Evolutionary conservation across 1,284 basidiomycete species (phyloP), one percentile per base, ranked within the genome.

Genomic region (Anthracocystis walkeri): DNA sequence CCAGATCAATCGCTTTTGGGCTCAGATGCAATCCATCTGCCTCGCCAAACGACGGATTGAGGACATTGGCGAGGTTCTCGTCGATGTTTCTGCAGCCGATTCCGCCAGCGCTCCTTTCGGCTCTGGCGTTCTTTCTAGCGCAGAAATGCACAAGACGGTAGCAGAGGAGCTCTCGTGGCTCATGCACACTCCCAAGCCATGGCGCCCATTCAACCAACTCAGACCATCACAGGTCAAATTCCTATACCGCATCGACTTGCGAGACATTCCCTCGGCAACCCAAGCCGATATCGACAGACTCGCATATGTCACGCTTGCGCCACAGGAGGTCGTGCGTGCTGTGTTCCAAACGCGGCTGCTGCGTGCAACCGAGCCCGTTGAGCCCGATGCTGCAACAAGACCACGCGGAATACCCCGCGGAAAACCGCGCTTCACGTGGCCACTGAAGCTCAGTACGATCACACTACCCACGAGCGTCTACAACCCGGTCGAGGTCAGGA

Each of bases 221-320:
- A 52, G 74, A 23, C 65, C 68, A 6, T 58, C 68, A 16, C 74
- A 76, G 65, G 7, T 31, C 25, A 71, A 61, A 35, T 76, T 68
- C 16, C 53, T 76, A 14, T 46, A 31, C 21, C 68, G 74, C 23
- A 57, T 76, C 44, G 58, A 54, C 27, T 8, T 58, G 41, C 58
- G 44, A 23, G 63, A 71, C 23, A 55, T 65, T 20, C 50, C 62
- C 0, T 16, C 54, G 6, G 50, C 58, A 6, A 54, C 62, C 3
- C 54, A 57, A 27, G 55, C 44, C 16, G 62, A 65, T 46, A 44
- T 71, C 38, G 68, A 71, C n/a, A 49, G 58, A 42, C 58, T 71
- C 18, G 58, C 68, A 2, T 65, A 71, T 42, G 45, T 65, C 5
- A 65, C 63, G 21, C 63, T 71, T 1, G 55, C 45, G 20, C 68